Base-by-base conservation (phyloP, 2,329 filamentous ascomycete species). In the Ceratocystis destructans region DNA sequence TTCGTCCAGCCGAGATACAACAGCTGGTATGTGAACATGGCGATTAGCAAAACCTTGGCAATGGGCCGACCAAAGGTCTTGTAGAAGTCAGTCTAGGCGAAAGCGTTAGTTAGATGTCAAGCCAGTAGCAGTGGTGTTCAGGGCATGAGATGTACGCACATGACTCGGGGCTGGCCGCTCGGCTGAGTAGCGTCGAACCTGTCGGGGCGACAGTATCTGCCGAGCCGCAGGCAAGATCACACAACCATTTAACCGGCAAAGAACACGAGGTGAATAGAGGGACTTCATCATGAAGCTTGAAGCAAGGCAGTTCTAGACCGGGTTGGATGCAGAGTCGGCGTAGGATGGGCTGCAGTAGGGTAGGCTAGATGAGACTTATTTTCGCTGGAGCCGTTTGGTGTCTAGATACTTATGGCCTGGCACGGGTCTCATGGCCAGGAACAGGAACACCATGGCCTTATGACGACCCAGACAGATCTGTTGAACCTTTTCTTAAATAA, bases 11-110 rank as follows among this genome's bases (percentile, higher is more conserved):
- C 77, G 78, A 83, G 90, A 76, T 92, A 93, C 15, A 82, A 75
- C n/a, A 88, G 71, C 75, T 94, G 89, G 74, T 93, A 94, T 1
- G 86, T 87, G 72, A 90, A 85, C 66, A 91, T 82, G 65, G 89
- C 88, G 72, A 88, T 81, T 46, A 93, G 79, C 70, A 90, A 83
- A 65, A 85, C 85, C 76, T 91, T 93, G 64, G 83, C 81, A 59
- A 93, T 79, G 2, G 89, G 88, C 1, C 87, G 81, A 48, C 85
- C 84, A 72, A 90, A 91, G 15, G 83, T 84, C 72, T 84, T 86
- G 79, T 90, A 93, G 77, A 92, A 92, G 61, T 80, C 78, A 62
- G 82, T 76, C 83, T 88, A 50, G 7, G 20, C 45, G 15, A 7
- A 17, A 12, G 15, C 12, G 28, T 64, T 3, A 50, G 62, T 53